A percentile compares a stretch with the other conserved stretches of the same genome.
Evolutionary conservation across 1,284 basidiomycete species (phyloP).

Genomic region (Ustilago nuda): DNA sequence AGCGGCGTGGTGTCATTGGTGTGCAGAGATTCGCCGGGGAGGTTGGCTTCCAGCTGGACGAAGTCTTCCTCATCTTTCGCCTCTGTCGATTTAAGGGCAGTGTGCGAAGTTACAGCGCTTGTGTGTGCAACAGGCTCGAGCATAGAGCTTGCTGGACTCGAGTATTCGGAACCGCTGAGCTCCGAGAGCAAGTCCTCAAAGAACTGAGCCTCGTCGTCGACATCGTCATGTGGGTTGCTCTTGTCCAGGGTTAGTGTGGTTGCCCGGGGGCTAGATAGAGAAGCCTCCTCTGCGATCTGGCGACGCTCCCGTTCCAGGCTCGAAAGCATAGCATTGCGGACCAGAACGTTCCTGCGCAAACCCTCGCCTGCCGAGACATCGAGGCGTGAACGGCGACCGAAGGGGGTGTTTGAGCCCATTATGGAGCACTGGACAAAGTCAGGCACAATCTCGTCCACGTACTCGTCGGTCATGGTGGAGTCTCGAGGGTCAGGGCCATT

Average conservation of each 20-base stretch:
- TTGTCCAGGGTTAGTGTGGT: background rate
- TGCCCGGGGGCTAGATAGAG: background rate
- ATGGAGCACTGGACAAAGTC: conserved; percentile 22
- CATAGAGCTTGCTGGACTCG: background rate
- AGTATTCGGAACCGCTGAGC: conserved; percentile 28
- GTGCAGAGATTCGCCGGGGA: background rate
- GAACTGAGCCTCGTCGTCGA: conserved; percentile 46
- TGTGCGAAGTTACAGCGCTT: background rate
- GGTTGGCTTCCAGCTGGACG: conserved; percentile 27
- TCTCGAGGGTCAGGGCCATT: background rate
- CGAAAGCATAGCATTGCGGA: conserved; percentile 54
- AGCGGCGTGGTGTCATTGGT: background rate
- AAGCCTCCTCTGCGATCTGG: conserved; percentile 19
- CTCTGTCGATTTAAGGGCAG: background rate
- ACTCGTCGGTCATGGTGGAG: conserved; percentile 12
- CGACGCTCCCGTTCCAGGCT: conserved; percentile 50
- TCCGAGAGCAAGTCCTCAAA: conserved; percentile 48
- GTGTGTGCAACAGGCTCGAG: background rate
- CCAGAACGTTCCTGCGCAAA: conserved; percentile 45
- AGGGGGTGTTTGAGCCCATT: conserved; percentile 13
- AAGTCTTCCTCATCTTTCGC: conserved; percentile 32
- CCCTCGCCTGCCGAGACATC: conserved; percentile 54
- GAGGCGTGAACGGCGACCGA: conserved; percentile 32
- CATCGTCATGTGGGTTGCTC: background rate
- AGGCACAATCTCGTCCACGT: conserved; percentile 29